Evolutionary conservation across 331 rosid genomes (phyloP).

Genomic region (Ulmus americana): DNA sequence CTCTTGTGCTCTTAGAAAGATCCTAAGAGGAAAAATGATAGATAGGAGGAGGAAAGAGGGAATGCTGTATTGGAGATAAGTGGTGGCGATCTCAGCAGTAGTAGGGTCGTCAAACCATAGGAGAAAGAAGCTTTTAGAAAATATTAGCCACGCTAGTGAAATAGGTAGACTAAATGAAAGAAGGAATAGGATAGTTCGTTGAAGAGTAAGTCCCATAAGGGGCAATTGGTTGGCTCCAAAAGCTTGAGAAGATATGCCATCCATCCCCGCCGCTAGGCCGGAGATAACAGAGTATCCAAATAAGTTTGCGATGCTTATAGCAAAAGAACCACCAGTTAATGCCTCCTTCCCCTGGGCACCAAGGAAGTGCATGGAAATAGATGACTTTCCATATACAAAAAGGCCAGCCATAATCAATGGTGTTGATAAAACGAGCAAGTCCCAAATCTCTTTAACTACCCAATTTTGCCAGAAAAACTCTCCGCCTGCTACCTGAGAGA

Average conservation of each 20-base stretch:
- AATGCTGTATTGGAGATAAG: constrained; percentile 30
- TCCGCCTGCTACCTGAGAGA: no score
- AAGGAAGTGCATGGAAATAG: constrained; percentile 40
- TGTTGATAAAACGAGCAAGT: constrained; percentile 22
- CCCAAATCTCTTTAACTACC: constrained; percentile 30
- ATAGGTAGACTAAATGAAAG: constrained; percentile 23
- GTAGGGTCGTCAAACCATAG: constrained; percentile 31
- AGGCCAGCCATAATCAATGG: constrained; percentile 36
- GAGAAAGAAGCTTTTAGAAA: constrained; percentile 8
- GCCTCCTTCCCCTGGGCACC: constrained; percentile 31
- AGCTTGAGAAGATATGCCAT: constrained; percentile 47
- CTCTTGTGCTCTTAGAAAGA: constrained; percentile 30
- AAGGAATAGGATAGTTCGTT: constrained; percentile 27
- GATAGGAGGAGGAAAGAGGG: constrained; percentile 38
- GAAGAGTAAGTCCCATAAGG: constrained; percentile 35
- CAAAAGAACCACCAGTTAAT: constrained; percentile 38
- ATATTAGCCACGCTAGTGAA: no score
- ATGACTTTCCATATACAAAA: constrained; percentile 29
- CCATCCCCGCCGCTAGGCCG: constrained; percentile 43
- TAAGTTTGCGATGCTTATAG: constrained; percentile 39
- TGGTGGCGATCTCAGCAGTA: constrained; percentile 26
- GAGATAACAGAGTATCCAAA: constrained; percentile 38
- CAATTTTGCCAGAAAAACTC: neutral
- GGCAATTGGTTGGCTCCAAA: constrained; percentile 35
- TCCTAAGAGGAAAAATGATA: constrained; percentile 33